These are phyloP conservation scores for Caryopteris hybrid DNA, from an alignment of 305 asterid species.

Conservation along the genomic window DNA sequence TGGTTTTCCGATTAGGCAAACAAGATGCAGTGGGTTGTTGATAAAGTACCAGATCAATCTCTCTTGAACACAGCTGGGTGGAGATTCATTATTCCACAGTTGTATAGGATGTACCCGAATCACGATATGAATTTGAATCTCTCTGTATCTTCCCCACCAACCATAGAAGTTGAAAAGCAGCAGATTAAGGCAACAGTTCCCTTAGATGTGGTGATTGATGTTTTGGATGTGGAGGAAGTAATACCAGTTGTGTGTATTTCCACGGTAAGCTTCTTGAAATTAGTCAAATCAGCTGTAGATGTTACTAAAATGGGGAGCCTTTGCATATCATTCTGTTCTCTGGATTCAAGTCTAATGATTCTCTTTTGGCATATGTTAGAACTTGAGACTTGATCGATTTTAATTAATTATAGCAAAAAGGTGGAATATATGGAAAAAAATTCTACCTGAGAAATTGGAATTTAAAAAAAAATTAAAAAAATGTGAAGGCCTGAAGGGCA, in stretches of 20 bases:
- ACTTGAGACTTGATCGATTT: conserved; percentile 5
- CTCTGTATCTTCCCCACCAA: conserved; percentile 60
- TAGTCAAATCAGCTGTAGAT: neutral
- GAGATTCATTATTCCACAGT: conserved; percentile 76
- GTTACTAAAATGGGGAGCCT: neutral
- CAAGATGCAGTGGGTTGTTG: conserved; percentile 75
- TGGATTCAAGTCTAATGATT: neutral
- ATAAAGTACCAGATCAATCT: conserved; percentile 60
- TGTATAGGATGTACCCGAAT: conserved; percentile 82
- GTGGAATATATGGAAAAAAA: no score
- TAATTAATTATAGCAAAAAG: neutral
- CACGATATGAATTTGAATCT: conserved; percentile 65
- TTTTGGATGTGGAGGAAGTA: conserved; percentile 51
- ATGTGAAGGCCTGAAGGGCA: neutral
- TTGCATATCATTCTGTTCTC: conserved; percentile 1
- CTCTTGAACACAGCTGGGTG: conserved; percentile 88
- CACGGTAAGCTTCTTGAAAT: conserved; percentile 45
- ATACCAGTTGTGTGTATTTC: conserved; percentile 77
- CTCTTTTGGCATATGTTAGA: conserved; percentile 1
- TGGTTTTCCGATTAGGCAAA: conserved; percentile 48
- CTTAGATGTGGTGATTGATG: conserved; percentile 58
- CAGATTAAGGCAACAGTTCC: conserved; percentile 47
- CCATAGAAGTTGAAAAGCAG: conserved; percentile 41
- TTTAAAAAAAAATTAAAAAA: no score
- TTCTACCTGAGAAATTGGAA: no score